Conservation (phyloP, 345 rosid genomes). For the Eucalyptus tenuipes region DNA sequence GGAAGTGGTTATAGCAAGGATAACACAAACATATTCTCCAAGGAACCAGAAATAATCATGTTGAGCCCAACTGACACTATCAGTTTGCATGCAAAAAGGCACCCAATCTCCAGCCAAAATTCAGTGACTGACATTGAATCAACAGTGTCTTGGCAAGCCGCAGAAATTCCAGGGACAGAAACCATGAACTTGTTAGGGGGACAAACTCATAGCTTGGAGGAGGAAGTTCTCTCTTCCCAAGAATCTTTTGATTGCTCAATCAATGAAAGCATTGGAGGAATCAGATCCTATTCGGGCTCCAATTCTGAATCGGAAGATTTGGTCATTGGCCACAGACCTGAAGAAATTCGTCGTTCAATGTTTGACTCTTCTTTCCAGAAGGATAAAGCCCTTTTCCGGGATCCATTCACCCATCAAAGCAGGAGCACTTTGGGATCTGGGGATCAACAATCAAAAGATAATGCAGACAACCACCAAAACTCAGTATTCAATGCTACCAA, state of each 20-base stretch:
- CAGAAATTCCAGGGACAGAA: conserved; percentile 24
- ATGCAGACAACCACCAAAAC: conserved; percentile 12
- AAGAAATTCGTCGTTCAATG: conserved; percentile 8
- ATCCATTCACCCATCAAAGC: conserved; percentile 8
- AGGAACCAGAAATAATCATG: conserved; percentile 50
- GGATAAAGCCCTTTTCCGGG: conserved; percentile 29
- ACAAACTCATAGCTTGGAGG: conserved; percentile 40
- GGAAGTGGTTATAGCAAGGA: conserved; percentile 7
- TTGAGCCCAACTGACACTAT: conserved; percentile 15
- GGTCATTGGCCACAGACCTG: conserved; percentile 11
- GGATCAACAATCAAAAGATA: conserved; percentile 10
- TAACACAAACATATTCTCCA: conserved; percentile 15
- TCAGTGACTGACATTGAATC: conserved; percentile 14
- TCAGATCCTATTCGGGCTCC: neutral
- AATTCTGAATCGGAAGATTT: neutral
- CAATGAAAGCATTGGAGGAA: neutral
- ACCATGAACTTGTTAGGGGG: conserved; percentile 20
- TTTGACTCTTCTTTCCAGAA: conserved; percentile 10
- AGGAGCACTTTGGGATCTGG: conserved; percentile 11
- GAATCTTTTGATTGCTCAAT: conserved; percentile 25
- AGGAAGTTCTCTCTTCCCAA: conserved; percentile 67
- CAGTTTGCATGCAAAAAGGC: conserved; percentile 25
- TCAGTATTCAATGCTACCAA: conserved; percentile 8
- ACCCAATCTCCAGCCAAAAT: conserved; percentile 19
- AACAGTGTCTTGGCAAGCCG: conserved; percentile 19